phyloP scores from a whole-genome alignment of 768 basidiomycete genomes.

The Lactarius psammicola region DNA sequence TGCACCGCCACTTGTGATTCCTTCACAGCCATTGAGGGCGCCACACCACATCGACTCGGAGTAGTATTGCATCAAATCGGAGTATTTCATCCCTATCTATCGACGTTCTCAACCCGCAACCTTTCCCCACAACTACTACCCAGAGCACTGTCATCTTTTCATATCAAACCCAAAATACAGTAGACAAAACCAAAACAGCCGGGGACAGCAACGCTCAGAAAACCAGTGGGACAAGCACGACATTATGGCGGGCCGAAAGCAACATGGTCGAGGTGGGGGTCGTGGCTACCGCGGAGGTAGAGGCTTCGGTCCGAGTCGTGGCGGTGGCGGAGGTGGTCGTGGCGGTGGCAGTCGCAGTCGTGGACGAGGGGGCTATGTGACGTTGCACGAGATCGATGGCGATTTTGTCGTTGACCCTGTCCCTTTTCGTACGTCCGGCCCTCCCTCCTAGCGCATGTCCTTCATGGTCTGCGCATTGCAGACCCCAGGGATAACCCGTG shows the following conservation, averaged over 20 bases:
- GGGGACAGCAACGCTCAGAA: neutral
- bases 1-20: no score
- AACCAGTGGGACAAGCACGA: neutral
- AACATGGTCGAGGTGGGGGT: conserved; percentile 29
- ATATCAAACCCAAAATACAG: neutral
- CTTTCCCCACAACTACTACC: neutral
- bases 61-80: no score
- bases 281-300: conserved; percentile 33
- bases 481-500: neutral
- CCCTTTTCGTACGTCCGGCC: conserved; percentile 5
- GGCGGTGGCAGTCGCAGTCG: conserved; percentile 31
- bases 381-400: conserved; percentile 12
- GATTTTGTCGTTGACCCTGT: conserved; percentile 21
- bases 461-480: conserved; percentile 5
- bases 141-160: neutral
- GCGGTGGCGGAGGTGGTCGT: conserved; percentile 33
- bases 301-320: conserved; percentile 32
- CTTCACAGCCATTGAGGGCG: no score
- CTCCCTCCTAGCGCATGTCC: neutral
- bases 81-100: neutral
- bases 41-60: no score
- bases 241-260: conserved; percentile 23
- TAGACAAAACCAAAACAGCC: neutral
- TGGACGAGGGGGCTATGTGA: conserved; percentile 19
- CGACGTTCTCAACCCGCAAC: neutral